phyloP scores from a whole-genome alignment of 345 rosid species.

The Bruguiera sexangula region DNA sequence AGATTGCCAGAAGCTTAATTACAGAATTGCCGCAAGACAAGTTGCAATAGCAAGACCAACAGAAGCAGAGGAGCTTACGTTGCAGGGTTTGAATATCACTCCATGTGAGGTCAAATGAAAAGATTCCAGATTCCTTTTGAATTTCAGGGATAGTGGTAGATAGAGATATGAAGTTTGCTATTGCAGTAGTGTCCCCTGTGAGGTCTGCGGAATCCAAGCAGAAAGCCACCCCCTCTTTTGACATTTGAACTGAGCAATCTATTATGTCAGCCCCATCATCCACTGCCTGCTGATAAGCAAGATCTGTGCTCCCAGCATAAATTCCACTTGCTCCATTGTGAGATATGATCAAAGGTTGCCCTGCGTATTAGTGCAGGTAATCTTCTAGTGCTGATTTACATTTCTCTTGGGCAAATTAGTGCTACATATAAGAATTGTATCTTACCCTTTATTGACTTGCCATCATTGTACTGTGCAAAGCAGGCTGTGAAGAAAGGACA shows the following conservation, averaged over 20 bases:
- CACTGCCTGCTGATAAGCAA: constrained; percentile 75
- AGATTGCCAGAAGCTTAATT: not conserved
- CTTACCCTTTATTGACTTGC: constrained; percentile 38
- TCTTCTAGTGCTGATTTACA: not conserved
- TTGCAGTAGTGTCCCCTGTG: constrained; percentile 52
- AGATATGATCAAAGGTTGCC: constrained; percentile 50
- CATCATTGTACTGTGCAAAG: constrained; percentile 34
- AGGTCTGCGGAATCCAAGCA: constrained; percentile 67
- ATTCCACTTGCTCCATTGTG: constrained; percentile 88
- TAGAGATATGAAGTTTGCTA: constrained; percentile 48
- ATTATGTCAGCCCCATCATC: constrained; percentile 75
- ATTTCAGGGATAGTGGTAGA: constrained; percentile 59
- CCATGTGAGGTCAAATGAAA: constrained; percentile 89
- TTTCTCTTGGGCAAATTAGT: not conserved
- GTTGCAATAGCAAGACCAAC: no score
- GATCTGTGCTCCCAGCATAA: constrained; percentile 77
- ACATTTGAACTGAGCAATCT: constrained; percentile 81
- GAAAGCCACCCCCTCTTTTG: constrained; percentile 78
- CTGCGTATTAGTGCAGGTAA: constrained; percentile 22
- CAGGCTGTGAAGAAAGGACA: constrained; percentile 50
- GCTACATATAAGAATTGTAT: not conserved
- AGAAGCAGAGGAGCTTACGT: constrained; percentile 37
- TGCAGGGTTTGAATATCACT: constrained; percentile 71
- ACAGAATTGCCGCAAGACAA: no score
- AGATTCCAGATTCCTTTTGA: constrained; percentile 57